Evolutionary conservation across 148 eudicot genomes (phyloP).

Genomic region (Vaccinium myrtillus): DNA sequence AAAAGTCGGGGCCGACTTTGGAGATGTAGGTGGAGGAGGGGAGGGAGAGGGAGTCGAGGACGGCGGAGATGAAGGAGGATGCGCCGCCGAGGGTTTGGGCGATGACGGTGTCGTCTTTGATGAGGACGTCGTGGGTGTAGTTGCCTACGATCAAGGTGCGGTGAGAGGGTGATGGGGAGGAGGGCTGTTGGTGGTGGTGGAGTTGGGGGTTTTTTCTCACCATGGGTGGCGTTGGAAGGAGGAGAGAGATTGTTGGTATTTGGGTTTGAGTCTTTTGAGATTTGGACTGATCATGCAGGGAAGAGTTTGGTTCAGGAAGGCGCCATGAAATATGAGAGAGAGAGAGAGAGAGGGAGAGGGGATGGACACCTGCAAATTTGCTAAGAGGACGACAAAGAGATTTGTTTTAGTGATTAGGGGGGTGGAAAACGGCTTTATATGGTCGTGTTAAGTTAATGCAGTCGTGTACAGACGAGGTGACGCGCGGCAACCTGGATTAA

Average conservation of each 20-base stretch:
- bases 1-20: slow-evolving; percentile 80
- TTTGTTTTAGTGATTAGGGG: no score
- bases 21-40: slow-evolving; percentile 44
- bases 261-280: no score
- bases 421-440: not conserved
- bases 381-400: not conserved
- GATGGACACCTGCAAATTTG: not conserved
- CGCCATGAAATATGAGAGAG: slow-evolving; percentile 3
- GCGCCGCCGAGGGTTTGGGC: slow-evolving; percentile 91
- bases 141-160: slow-evolving; percentile 75
- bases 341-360: slow-evolving; percentile 3
- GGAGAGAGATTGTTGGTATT: not conserved
- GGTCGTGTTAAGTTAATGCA: not conserved
- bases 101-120: slow-evolving; percentile 50
- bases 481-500: not conserved
- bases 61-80: slow-evolving; percentile 76
- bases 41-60: slow-evolving; percentile 42
- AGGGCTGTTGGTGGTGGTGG: not conserved
- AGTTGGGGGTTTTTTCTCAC: not conserved
- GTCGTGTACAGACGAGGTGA: not conserved
- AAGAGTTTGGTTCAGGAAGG: not conserved
- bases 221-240: not conserved
- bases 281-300: not conserved
- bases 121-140: slow-evolving; percentile 78
- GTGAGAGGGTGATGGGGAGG: slow-evolving; percentile 15